Evolutionary conservation across 2,329 filamentous ascomycete species (phyloP), one percentile per base, ranked within the genome.

Genomic region (Domatiomyces catenatus): DNA sequence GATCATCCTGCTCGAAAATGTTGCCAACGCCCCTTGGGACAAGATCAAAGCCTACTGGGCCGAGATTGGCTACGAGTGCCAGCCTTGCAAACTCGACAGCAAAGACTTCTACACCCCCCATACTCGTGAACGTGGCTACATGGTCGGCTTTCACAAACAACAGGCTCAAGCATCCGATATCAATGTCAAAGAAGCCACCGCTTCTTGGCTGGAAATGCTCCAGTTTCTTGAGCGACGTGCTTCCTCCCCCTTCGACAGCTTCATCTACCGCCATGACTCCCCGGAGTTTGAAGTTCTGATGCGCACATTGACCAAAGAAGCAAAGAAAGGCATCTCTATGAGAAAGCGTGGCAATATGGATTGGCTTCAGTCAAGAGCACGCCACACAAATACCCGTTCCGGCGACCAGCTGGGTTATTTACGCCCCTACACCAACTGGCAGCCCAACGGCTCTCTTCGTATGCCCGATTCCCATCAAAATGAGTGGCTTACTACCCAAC

Each of bases 91-190:
- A 3, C 66, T 84, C 0, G 83, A 89, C 58, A 83, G 79, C 0
- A 87, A 87, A 60, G 66, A 83, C 2, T 87, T 75, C 58, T 85
- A 86, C 52, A 66, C 89, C 0, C 86, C 86, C 0, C 85, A 90
- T 49, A 86, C 81, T 0, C 71, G 81, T 1, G 64, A 68, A 42
- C 71, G 81, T 32, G 75, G 73, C 1, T 84, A 84, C 58, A 68
- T 81, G 55, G 59, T 83, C 26, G 76, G 74, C 12, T 60, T 82
- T n/a, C 68, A 76, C 50, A 65, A 56, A 36, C 39, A 51, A 4
- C 59, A 56, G 10, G 57, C 62, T 48, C 36, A 59, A 7, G 49
- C 53, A 12, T 54, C 59, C 5, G 56, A 55, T 1, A 47, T 61
- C 20, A 44, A 57, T 28, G 52, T 50, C 20, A 46, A 58, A 32